These are phyloP conservation scores for Lepidium campestre DNA, from an alignment of 441 rosid species.

Conservation along the genomic window DNA sequence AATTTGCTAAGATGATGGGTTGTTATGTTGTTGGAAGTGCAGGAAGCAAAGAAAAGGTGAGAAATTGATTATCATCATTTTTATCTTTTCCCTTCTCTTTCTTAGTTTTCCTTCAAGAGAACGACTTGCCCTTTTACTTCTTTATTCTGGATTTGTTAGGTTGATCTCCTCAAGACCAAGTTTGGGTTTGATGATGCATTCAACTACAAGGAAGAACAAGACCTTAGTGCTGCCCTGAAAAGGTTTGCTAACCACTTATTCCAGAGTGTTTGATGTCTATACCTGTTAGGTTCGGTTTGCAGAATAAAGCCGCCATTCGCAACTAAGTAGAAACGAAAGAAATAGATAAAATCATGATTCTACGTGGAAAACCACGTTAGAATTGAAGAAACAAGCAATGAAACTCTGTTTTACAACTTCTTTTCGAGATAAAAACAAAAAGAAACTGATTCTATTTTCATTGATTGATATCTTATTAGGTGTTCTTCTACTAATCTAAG, in stretches of 20 bases:
- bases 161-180: constrained; percentile 34
- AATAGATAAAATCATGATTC: not conserved
- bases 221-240: constrained; percentile 28
- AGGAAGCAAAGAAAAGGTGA: constrained; percentile 41
- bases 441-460: no score
- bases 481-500: not conserved
- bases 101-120: not conserved
- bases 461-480: not conserved
- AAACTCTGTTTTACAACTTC: not conserved
- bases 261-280: not conserved
- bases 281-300: not conserved
- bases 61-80: constrained; percentile 6
- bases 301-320: not conserved
- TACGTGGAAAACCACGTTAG: not conserved
- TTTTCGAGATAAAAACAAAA: not conserved
- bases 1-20: constrained; percentile 46
- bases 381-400: not conserved
- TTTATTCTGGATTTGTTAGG: constrained; percentile 11
- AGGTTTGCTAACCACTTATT: constrained; percentile 17
- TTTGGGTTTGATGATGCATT: constrained; percentile 48
- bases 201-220: constrained; percentile 40
- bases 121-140: not conserved
- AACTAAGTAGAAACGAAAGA: not conserved
- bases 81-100: not conserved
- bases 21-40: constrained; percentile 64